Evolutionary conservation across 1,284 basidiomycete genomes (phyloP).

Genomic region (Papiliotrema terrestris): DNA sequence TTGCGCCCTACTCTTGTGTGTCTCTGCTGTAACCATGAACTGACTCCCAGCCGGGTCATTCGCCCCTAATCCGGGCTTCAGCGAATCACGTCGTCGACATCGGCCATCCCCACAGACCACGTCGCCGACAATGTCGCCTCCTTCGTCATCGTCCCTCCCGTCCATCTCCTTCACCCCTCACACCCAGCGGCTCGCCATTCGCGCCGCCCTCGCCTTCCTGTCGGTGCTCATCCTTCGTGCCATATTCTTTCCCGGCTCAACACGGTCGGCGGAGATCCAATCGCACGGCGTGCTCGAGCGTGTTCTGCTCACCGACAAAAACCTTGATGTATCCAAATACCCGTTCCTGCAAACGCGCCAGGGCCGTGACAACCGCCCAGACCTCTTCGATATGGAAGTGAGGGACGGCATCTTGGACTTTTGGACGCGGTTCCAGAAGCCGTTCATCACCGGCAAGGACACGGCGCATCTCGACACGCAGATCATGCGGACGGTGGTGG

Average conservation of each 20-base stretch:
- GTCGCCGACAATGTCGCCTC: constrained; percentile 29
- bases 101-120: constrained; percentile 15
- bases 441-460: constrained; percentile 75
- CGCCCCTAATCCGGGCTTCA: constrained; percentile 29
- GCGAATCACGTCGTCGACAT: constrained; percentile 29
- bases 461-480: constrained; percentile 84
- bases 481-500: constrained; percentile 77
- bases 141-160: constrained; percentile 4
- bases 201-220: constrained; percentile 36
- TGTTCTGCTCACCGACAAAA: constrained; percentile 76
- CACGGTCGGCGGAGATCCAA: constrained; percentile 57
- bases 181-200: constrained; percentile 40
- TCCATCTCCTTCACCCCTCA: constrained; percentile 31
- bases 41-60: constrained; percentile 2
- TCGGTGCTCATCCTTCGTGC: constrained; percentile 39
- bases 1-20: too few species aligned
- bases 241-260: constrained; percentile 34
- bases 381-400: constrained; percentile 72
- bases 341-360: constrained; percentile 79
- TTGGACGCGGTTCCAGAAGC: constrained; percentile 85
- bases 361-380: constrained; percentile 75
- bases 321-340: constrained; percentile 79
- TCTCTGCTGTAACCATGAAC: too few species aligned
- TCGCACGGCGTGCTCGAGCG: constrained; percentile 78
- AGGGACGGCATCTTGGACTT: constrained; percentile 74